Evolutionary conservation across 2,329 filamentous ascomycete species (phyloP), one percentile per base, ranked within the genome.

Genomic region (Fusarium verticillioides): DNA sequence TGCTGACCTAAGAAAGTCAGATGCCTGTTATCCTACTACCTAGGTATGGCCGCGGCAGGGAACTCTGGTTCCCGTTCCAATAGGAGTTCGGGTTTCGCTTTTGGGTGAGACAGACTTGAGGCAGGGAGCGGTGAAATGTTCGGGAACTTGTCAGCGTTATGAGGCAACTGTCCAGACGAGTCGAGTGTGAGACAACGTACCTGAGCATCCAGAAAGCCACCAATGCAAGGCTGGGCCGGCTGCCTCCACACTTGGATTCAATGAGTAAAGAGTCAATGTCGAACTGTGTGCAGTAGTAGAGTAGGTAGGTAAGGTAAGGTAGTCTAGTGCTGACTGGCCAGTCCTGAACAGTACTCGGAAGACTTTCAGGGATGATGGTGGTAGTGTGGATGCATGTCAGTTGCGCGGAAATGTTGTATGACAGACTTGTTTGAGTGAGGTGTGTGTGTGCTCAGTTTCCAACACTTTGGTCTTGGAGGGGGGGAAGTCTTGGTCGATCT

Each of bases 391-490:
- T 68, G 62, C 57, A 63, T 74, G 65, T 42, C 34, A 70, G 50
- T 72, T 54, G 49, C 44, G 47, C 49, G 54, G 36, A 71, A 69
- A 66, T 42, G 46, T 58, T 66, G 62, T 44, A 47, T 46, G 60
- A 69, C 73, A 75, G 63, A 52, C 46, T 50, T 47, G 49, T 57
- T 60, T 47, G 43, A 70, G 62, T 47, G 46, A 70, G 62, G 66
- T 70, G 70, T 67, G 66, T 70, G 70, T 70, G 70, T 66, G 66
- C 60, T 62, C 62, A 69, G 60, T 70, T 77, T 66, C 76, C 76
- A 65, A 59, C 64, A 39, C 63, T 64, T 59, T 62, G 76, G 75
- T 77, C 60, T 49, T 66, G 73, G 74, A 60, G 68, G 75, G 63
- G 63, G 68, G 66, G 62, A 60, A 64, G 65, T 59, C 63, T 67